Conservation (phyloP, 352 stramenopile genomes). For the Bremia lactucae region DNA sequence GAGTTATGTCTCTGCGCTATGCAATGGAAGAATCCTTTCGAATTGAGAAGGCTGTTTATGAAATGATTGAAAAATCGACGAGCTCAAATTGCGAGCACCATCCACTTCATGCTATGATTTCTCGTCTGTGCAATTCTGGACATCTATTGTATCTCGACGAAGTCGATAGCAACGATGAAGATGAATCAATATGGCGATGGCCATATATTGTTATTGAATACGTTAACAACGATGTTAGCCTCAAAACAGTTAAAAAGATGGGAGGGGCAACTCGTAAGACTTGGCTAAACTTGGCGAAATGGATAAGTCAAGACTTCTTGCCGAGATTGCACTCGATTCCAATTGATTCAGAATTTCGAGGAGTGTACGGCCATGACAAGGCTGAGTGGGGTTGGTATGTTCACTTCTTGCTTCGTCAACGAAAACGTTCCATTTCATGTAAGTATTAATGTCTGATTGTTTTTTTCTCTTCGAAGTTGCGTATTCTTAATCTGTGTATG, state of each 20-base stretch:
- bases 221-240: constrained; percentile 34
- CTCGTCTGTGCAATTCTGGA: constrained; percentile 34
- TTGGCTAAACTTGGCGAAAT: constrained; percentile 43
- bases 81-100: background rate
- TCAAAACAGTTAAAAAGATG: constrained; percentile 41
- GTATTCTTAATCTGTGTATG: constrained; percentile 1
- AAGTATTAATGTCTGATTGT: constrained; percentile 22
- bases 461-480: background rate
- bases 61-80: constrained; percentile 30
- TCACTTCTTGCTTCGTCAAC: constrained; percentile 64
- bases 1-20: constrained; percentile 41
- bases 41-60: constrained; percentile 47
- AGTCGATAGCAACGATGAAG: constrained; percentile 54
- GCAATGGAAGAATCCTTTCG: constrained; percentile 74
- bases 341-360: constrained; percentile 30
- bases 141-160: constrained; percentile 53
- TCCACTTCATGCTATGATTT: constrained; percentile 28
- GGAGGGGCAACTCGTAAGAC: constrained; percentile 34
- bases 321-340: constrained; percentile 46
- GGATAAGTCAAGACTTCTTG: constrained; percentile 53
- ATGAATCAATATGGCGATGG: constrained; percentile 72
- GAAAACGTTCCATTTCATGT: constrained; percentile 56
- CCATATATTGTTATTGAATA: constrained; percentile 74
- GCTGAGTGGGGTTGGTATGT: constrained; percentile 68
- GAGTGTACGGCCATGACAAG: constrained; percentile 58